Evolutionary conservation across 108 stramenopile species (phyloP).

Genomic region (Stephanodiscus minutulus): DNA sequence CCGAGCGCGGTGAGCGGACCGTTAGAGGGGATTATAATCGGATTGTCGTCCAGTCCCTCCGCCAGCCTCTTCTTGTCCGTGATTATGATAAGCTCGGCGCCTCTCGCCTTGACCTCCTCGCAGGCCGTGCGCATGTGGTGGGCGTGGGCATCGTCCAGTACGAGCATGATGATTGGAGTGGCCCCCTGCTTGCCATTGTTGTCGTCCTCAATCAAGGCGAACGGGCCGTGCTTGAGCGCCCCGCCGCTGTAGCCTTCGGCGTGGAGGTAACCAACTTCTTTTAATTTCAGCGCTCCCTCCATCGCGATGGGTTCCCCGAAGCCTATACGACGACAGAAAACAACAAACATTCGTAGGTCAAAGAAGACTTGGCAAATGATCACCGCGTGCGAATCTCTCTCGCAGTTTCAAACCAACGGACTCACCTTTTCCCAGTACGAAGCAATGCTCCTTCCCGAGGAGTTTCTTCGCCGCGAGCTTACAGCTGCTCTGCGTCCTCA

Average conservation of each 20-base stretch:
- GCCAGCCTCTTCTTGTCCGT: conserved; percentile 74
- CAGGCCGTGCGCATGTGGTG: conserved; percentile 73
- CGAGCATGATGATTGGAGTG: conserved; percentile 86
- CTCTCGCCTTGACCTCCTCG: conserved; percentile 81
- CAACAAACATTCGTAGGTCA: too few species aligned
- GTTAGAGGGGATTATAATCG: conserved; percentile 80
- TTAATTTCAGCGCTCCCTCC: conserved; percentile 90
- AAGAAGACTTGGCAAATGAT: not conserved
- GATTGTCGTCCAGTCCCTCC: conserved; percentile 67
- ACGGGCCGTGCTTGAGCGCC: conserved; percentile 91
- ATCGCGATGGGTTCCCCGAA: conserved; percentile 74
- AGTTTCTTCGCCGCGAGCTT: conserved; percentile 60
- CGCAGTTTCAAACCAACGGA: not conserved
- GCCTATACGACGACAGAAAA: conserved; percentile 18
- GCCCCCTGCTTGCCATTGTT: conserved; percentile 65
- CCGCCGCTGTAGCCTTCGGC: conserved; percentile 91
- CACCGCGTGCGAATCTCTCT: not conserved
- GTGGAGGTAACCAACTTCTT: conserved; percentile 87
- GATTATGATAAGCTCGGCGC: conserved; percentile 75
- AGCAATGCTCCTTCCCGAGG: conserved; percentile 68
- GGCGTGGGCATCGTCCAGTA: conserved; percentile 82
- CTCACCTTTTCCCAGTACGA: conserved; percentile 81
- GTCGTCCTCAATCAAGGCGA: conserved; percentile 77
- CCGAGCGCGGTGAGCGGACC: conserved; percentile 78
- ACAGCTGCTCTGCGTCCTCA: conserved; percentile 68